Conservation (phyloP, 2,329 filamentous ascomycete species). For the Incumbomyces lentus region DNA sequence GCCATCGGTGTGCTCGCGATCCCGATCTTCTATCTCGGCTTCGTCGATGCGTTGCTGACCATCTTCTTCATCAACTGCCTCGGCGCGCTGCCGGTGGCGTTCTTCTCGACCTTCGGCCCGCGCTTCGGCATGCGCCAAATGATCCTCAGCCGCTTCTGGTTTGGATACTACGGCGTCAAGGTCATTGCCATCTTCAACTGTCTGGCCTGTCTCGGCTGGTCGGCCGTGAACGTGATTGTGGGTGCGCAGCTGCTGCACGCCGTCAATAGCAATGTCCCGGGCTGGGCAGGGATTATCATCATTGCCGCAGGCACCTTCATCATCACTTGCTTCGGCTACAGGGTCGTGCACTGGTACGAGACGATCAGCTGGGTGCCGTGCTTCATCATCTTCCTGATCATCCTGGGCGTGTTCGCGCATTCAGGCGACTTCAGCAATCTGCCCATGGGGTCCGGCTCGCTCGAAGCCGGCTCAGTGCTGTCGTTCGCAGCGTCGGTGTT, state of each 20-base stretch:
- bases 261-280: conserved; percentile 55
- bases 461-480: conserved; percentile 52
- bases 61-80: conserved; percentile 68
- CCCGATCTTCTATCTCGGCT: conserved; percentile 60
- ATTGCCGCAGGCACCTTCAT: conserved; percentile 58
- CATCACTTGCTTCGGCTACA: conserved; percentile 65
- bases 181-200: conserved; percentile 62
- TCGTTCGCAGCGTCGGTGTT: conserved; percentile 58
- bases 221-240: conserved; percentile 67
- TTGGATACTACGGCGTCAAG: conserved; percentile 62
- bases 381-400: conserved; percentile 62
- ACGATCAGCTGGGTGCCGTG: conserved; percentile 65
- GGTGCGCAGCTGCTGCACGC: conserved; percentile 68
- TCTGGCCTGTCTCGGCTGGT: conserved; percentile 64
- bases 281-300: conserved; percentile 64
- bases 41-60: conserved; percentile 60
- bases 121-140: conserved; percentile 67
- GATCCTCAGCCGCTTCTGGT: conserved; percentile 68
- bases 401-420: conserved; percentile 57
- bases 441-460: conserved; percentile 48
- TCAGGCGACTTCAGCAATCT: conserved; percentile 54
- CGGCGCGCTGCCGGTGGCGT: conserved; percentile 61
- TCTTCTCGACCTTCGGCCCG: conserved; percentile 68
- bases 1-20: conserved; percentile 62
- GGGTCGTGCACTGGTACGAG: conserved; percentile 67